Evolutionary conservation across 805 yeast species (phyloP).

Genomic region (Teunomyces gatunensis): DNA sequence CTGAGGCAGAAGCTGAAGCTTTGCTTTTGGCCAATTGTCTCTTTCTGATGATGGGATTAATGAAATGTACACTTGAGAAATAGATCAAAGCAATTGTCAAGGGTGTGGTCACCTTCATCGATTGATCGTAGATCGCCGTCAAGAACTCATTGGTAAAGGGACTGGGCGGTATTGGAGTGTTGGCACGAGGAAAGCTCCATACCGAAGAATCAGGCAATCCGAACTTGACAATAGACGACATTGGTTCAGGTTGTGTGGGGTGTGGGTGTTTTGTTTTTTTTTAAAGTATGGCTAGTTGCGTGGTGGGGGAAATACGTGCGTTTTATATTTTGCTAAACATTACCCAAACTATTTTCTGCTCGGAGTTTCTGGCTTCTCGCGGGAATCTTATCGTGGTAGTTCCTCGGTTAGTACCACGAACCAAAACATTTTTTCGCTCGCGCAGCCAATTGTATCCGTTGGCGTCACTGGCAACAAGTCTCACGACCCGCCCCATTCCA

Average conservation of each 20-base stretch:
- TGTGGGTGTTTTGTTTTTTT: neutral
- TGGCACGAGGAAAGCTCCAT: conserved; percentile 29
- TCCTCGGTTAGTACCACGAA: neutral
- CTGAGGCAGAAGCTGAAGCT: conserved; percentile 12
- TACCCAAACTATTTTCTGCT: neutral
- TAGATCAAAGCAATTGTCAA: conserved; percentile 56
- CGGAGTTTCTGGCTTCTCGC: neutral
- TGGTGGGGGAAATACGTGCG: neutral
- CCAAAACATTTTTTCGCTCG: neutral
- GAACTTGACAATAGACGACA: conserved; percentile 21
- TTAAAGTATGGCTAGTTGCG: too few relatives aligned
- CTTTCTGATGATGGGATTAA: conserved; percentile 46
- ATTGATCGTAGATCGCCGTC: conserved; percentile 32
- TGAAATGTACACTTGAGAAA: conserved; percentile 54
- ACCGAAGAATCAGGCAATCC: conserved; percentile 34
- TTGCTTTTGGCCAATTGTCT: conserved; percentile 40
- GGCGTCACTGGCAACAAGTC: neutral
- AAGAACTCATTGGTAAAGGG: conserved; percentile 33
- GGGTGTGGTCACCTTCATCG: conserved; percentile 54
- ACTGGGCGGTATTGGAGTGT: conserved; percentile 29
- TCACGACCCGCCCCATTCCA: too few relatives aligned
- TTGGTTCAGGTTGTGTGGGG: neutral
- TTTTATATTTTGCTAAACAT: neutral
- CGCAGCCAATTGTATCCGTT: neutral
- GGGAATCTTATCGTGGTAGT: neutral